Evolutionary conservation across 2,329 filamentous ascomycete genomes (phyloP).

Genomic region (Aspergillus felis): DNA sequence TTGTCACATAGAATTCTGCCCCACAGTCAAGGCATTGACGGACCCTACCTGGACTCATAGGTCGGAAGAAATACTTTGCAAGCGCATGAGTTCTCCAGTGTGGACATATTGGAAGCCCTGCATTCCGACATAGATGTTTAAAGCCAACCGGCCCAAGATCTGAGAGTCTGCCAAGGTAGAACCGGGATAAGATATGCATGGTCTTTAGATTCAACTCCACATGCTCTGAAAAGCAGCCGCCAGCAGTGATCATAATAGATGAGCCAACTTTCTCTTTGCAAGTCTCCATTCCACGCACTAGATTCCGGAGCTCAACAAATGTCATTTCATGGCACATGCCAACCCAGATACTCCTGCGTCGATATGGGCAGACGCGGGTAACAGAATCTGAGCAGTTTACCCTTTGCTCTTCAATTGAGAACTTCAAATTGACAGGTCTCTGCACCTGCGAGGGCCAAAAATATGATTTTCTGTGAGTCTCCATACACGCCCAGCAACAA

Average conservation of each 20-base stretch:
- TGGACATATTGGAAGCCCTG: background rate
- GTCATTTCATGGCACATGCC: background rate
- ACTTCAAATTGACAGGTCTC: background rate
- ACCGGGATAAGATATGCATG: background rate
- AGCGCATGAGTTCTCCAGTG: background rate
- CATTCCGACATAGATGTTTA: background rate
- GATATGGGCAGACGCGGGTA: background rate
- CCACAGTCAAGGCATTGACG: background rate
- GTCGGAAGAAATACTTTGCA: background rate
- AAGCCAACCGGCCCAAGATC: background rate
- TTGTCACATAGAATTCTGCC: background rate
- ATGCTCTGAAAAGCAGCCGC: background rate
- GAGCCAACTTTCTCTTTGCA: background rate
- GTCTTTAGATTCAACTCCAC: background rate
- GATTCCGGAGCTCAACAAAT: background rate
- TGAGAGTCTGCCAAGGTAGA: background rate
- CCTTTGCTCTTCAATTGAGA: background rate
- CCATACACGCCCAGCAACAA: background rate
- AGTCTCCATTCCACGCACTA: background rate
- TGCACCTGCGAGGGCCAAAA: background rate
- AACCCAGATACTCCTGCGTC: background rate
- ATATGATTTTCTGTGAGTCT: background rate
- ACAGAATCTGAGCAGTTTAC: background rate
- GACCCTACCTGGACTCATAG: background rate
- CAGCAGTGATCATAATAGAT: background rate